Percentiles rank a stretch among this genome's conserved stretches.
Conservation (phyloP, 2,329 filamentous ascomycete species). For the Phaeosphaeriaceae sp. region DNA sequence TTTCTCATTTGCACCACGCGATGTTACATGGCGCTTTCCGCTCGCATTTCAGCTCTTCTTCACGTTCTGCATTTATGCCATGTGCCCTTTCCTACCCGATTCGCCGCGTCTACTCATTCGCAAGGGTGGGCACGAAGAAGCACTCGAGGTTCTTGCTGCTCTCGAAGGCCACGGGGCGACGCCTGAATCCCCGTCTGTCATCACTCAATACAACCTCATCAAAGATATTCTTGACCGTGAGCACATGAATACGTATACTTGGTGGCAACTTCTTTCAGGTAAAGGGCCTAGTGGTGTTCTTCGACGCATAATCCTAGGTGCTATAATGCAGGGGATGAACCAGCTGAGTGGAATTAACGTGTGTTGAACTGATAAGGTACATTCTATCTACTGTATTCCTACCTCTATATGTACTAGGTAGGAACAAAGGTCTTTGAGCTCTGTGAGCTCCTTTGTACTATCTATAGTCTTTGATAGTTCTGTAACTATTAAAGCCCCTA, state of each 20-base stretch:
- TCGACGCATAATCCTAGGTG: slow-evolving; percentile 54
- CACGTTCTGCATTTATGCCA: slow-evolving; percentile 62
- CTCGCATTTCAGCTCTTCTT: slow-evolving; percentile 64
- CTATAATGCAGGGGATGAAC: slow-evolving; percentile 55
- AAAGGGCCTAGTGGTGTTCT: slow-evolving; percentile 50
- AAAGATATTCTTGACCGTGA: slow-evolving; percentile 53
- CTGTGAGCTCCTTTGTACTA: too few relatives aligned
- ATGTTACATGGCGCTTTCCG: slow-evolving; percentile 54
- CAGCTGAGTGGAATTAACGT: slow-evolving; percentile 48
- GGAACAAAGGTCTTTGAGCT: too few relatives aligned
- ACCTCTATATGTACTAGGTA: too few relatives aligned
- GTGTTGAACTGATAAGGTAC: too few relatives aligned
- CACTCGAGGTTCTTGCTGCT: slow-evolving; percentile 43
- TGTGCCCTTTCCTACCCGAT: slow-evolving; percentile 52
- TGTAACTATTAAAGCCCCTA: too few relatives aligned
- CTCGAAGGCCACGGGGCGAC: slow-evolving; percentile 49
- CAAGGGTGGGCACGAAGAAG: slow-evolving; percentile 57
- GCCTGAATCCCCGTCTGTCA: slow-evolving; percentile 41
- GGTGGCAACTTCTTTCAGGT: slow-evolving; percentile 53
- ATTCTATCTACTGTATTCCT: too few relatives aligned
- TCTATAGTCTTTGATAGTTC: too few relatives aligned
- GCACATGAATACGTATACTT: slow-evolving; percentile 53
- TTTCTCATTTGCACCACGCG: slow-evolving; percentile 49
- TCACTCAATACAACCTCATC: slow-evolving; percentile 48
- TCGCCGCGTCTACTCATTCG: slow-evolving; percentile 59